Conservation (phyloP, 192 early-diverging fungal genomes). For the Umbelopsis sp. region DNA sequence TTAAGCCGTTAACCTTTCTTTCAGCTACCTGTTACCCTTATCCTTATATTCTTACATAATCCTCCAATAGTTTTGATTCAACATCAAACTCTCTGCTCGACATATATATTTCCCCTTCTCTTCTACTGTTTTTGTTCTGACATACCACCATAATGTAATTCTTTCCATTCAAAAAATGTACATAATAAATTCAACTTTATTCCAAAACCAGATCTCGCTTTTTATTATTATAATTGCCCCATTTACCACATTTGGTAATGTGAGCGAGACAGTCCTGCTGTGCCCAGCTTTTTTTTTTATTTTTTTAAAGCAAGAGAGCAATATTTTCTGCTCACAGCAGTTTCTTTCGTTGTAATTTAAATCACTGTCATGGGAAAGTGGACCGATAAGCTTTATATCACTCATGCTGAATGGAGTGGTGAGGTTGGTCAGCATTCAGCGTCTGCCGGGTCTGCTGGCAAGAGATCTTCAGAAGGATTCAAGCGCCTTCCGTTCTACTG, state of each 20-base stretch:
- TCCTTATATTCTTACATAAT: not conserved
- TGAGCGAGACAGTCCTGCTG: no score
- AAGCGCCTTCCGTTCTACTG: slow-evolving; percentile 81
- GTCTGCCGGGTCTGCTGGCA: slow-evolving; percentile 65
- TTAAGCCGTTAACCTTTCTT: no score
- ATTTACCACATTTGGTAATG: no score
- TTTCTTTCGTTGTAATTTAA: not conserved
- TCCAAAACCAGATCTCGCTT: no score
- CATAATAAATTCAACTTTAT: slow-evolving; percentile 4
- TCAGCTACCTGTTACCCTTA: not conserved
- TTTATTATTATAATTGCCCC: no score
- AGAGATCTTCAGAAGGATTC: slow-evolving; percentile 58
- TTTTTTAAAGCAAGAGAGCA: not conserved
- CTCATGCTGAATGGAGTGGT: slow-evolving; percentile 66
- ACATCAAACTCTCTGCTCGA: not conserved
- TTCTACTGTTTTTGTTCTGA: not conserved
- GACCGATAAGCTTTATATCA: slow-evolving; percentile 89
- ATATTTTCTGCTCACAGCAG: not conserved
- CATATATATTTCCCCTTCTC: not conserved
- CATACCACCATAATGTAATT: not conserved
- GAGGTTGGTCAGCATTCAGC: slow-evolving; percentile 59
- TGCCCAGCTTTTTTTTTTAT: no score
- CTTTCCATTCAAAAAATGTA: not conserved
- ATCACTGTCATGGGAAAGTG: slow-evolving; percentile 46
- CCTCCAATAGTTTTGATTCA: not conserved